A percentile compares a stretch with the other conserved stretches of the same genome.
Evolutionary conservation across 345 rosid species (phyloP).

Genomic region (Cardamine resedifolia): DNA sequence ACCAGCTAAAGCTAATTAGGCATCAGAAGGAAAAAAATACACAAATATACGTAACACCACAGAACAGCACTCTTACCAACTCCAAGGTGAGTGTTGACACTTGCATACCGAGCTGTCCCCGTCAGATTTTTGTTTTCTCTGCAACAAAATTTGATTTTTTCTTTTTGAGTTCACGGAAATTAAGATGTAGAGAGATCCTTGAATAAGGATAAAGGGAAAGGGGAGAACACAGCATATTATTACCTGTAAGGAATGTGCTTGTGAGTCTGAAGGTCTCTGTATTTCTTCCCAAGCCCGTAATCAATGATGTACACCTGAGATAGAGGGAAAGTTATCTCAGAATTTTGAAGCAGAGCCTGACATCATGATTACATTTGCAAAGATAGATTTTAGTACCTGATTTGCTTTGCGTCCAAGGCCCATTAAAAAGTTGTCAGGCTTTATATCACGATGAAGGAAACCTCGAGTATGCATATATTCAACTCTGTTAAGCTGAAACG

Average conservation of each 20-base stretch:
- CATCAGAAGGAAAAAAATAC: neutral
- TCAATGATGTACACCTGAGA: constrained; percentile 72
- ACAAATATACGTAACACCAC: constrained; percentile 17
- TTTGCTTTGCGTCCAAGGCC: constrained; percentile 87
- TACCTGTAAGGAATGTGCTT: constrained; percentile 87
- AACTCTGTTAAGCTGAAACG: constrained; percentile 71
- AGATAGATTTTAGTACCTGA: constrained; percentile 45
- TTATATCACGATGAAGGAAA: constrained; percentile 87
- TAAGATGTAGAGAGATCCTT: neutral
- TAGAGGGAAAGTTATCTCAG: neutral
- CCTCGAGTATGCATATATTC: constrained; percentile 78
- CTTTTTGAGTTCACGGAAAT: neutral
- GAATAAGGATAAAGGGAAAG: neutral
- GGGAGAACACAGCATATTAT: neutral
- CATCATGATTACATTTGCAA: neutral
- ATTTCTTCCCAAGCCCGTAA: constrained; percentile 81
- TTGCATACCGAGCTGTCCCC: constrained; percentile 90
- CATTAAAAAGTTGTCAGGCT: constrained; percentile 89
- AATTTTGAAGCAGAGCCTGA: constrained; percentile 7
- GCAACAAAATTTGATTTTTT: neutral
- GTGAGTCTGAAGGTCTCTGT: constrained; percentile 84
- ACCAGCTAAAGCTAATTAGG: neutral
- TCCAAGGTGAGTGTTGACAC: constrained; percentile 87
- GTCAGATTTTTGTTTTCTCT: constrained; percentile 88
- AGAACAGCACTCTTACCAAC: constrained; percentile 48